Evolutionary conservation across 345 rosid genomes (phyloP).

Genomic region (Acer negundo): DNA sequence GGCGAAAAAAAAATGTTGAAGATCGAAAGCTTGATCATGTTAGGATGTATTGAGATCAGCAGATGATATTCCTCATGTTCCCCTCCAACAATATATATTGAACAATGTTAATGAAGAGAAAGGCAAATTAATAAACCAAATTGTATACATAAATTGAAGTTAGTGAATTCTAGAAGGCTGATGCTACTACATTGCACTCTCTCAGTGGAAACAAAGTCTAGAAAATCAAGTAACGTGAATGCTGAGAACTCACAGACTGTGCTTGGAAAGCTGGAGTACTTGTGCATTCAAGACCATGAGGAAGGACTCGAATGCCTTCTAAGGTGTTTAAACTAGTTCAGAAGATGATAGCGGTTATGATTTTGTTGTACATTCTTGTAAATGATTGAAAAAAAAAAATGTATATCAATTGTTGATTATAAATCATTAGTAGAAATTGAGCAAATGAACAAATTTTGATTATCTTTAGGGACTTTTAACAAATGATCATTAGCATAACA

Average conservation of each 20-base stretch:
- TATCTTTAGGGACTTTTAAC: background rate
- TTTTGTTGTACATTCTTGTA: slow-evolving; percentile 5
- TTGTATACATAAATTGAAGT: no score
- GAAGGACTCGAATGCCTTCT: slow-evolving; percentile 15
- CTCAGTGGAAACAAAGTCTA: slow-evolving; percentile 12
- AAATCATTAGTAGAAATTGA: background rate
- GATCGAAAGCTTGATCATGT: slow-evolving; percentile 2
- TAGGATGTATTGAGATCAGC: background rate
- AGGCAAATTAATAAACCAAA: background rate
- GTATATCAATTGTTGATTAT: background rate
- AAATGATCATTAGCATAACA: background rate
- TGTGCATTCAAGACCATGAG: slow-evolving; percentile 22
- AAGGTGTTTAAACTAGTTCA: slow-evolving; percentile 24
- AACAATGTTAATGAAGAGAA: no score
- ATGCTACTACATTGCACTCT: slow-evolving; percentile 20
- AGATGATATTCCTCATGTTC: slow-evolving; percentile 23
- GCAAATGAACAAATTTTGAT: background rate
- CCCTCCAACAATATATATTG: background rate
- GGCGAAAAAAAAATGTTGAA: background rate
- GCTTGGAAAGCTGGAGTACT: slow-evolving; percentile 11
- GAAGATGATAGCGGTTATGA: background rate
- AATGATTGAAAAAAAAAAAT: background rate
- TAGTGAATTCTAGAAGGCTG: slow-evolving; percentile 15
- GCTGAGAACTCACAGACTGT: slow-evolving; percentile 14
- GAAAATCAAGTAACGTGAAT: background rate